Evolutionary conservation across 768 basidiomycete species (phyloP), one percentile per base, ranked within the genome.

Genomic region (Panellus pusillus): DNA sequence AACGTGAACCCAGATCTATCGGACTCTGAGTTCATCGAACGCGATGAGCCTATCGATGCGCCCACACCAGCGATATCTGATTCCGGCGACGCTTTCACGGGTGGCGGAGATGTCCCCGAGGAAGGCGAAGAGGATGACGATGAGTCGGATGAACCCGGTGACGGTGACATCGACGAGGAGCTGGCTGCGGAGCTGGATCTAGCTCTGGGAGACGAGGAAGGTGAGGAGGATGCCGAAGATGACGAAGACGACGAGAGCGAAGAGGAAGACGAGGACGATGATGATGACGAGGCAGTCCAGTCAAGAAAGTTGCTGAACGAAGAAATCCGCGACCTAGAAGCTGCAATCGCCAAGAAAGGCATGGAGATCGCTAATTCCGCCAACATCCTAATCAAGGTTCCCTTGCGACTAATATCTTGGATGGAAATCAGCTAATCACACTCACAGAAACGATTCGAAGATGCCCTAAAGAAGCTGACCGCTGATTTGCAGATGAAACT

Each of bases 1-100:
- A 91, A 93, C 64, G 90, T 93, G 44, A 93, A 93, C 66, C 92
- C 91, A 1, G 91, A 93, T 65, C 74, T 93, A 11, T 93, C 93
- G 11, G 92, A 93, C 65, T 91, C 91, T 4, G 93, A 94, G 65
- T 91, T 91, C 52, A 75, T 91, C 20, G 89, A 90, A 55, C 81
- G 79, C 15, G 86, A 86, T 20, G 74, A 79, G 24, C 71, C 84
- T 2, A 76, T 89, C 19, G 82, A 87, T 46, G 80, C 83, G 7
- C 89, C 87, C 1, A 89, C 89, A 1, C 84, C 85, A n/a, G 82
- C 80, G 24, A 74, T 83, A 31, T 87, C 85, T 17, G 89, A 89
- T 54, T 71, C 81, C 2, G 84, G 81, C 9, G 79, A 75, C 20
- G 78, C 79, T 45, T 68, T 44, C 29, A 47, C 72, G 2, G 86